phyloP scores from a whole-genome alignment of 331 rosid species.

The Malus hybrid region DNA sequence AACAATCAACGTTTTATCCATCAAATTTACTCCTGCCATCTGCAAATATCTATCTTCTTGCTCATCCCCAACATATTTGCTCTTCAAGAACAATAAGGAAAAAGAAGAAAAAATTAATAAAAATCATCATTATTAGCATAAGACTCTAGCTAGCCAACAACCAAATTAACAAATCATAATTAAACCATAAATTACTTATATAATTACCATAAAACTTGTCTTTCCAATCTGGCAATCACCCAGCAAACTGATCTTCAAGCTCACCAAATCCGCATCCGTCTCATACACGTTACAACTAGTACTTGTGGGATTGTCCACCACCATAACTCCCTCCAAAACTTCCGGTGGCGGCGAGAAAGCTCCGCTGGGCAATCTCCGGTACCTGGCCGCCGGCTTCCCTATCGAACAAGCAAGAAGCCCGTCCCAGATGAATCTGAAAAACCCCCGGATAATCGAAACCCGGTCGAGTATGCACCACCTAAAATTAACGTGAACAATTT shows the following conservation, averaged over 20 bases:
- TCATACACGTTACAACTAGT: constrained; percentile 27
- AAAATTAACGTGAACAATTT: constrained; percentile 40
- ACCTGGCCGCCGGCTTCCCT: constrained; percentile 25
- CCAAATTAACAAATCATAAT: neutral
- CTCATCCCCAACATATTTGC: constrained; percentile 82
- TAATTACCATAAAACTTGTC: constrained; percentile 74
- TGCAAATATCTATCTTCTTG: constrained; percentile 60
- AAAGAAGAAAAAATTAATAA: neutral
- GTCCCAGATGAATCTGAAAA: constrained; percentile 74
- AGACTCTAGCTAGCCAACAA: too few relatives aligned
- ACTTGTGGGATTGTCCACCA: constrained; percentile 3
- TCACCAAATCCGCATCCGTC: constrained; percentile 72
- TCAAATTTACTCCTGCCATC: constrained; percentile 81
- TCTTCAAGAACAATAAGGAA: constrained; percentile 24
- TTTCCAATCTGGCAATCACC: constrained; percentile 95
- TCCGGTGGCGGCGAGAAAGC: constrained; percentile 6
- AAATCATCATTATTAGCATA: neutral
- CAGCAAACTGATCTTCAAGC: constrained; percentile 73
- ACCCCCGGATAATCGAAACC: constrained; percentile 48
- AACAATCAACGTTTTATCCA: constrained; percentile 73
- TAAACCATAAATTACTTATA: too few relatives aligned
- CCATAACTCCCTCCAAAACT: neutral
- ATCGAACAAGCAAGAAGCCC: constrained; percentile 59
- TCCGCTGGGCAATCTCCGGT: constrained; percentile 40
- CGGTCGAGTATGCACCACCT: constrained; percentile 46